Evolutionary conservation across 768 basidiomycete genomes (phyloP).

Genomic region (Daedaleopsis nitida): DNA sequence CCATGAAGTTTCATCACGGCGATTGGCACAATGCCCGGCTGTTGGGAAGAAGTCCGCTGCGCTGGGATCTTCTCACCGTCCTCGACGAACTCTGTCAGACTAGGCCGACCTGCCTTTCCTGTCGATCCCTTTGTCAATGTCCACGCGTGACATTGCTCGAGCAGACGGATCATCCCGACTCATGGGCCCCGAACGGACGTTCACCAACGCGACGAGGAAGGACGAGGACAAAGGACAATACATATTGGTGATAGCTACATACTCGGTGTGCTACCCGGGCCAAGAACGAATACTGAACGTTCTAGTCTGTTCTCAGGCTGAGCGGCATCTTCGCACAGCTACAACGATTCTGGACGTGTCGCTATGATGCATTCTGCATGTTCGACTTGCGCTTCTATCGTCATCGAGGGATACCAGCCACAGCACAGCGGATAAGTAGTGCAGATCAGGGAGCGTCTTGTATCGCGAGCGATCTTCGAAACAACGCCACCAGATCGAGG

Average conservation of each 20-base stretch:
- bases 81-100: not conserved
- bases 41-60: constrained; percentile 1
- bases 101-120: not conserved
- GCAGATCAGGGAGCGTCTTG: not conserved
- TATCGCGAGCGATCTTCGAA: not conserved
- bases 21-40: constrained; percentile 12
- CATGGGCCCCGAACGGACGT: not conserved
- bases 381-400: no score
- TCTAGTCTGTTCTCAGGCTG: not conserved
- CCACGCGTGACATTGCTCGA: constrained; percentile 3
- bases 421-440: not conserved
- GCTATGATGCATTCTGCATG: no score
- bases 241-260: not conserved
- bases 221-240: constrained; percentile 5
- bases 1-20: constrained; percentile 12
- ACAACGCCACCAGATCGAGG: not conserved
- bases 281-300: not conserved
- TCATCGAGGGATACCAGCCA: no score
- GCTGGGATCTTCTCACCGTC: not conserved
- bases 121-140: constrained; percentile 5
- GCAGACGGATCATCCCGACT: constrained; percentile 12
- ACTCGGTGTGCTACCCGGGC: no score
- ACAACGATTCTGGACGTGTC: no score
- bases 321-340: not conserved
- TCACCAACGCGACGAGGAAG: not conserved